These are phyloP conservation scores for Cordia subcordata DNA, from an alignment of 257 asterid genomes.

Conservation along the genomic window DNA sequence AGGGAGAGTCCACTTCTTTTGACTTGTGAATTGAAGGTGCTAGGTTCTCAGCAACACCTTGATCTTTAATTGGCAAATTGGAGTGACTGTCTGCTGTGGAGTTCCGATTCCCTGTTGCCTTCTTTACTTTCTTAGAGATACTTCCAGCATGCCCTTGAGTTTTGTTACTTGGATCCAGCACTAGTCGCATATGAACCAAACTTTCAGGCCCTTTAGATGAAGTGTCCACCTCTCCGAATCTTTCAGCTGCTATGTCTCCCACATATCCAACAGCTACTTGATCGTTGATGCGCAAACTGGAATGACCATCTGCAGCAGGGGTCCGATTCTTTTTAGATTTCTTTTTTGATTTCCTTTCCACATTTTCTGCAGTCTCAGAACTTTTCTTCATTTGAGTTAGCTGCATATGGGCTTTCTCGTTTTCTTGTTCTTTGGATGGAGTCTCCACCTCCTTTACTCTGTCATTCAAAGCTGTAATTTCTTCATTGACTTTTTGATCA, in stretches of 20 bases:
- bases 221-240: not conserved
- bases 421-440: not conserved
- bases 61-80: slow-evolving; percentile 23
- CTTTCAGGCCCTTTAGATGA: not conserved
- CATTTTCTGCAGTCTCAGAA: slow-evolving; percentile 19
- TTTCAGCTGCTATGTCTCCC: not conserved
- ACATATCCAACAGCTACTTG: not conserved
- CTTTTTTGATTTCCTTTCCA: not conserved
- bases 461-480: not conserved
- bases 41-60: slow-evolving; percentile 26
- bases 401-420: slow-evolving; percentile 4
- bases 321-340: not conserved
- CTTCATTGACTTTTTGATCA: not conserved
- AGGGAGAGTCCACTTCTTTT: slow-evolving; percentile 13
- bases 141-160: slow-evolving; percentile 14
- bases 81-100: slow-evolving; percentile 30
- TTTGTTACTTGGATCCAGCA: not conserved
- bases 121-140: slow-evolving; percentile 25
- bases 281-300: not conserved
- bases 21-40: slow-evolving; percentile 27
- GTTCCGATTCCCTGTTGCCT: slow-evolving; percentile 27
- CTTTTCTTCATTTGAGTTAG: slow-evolving; percentile 15
- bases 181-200: not conserved
- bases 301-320: no score
- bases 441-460: not conserved